Evolutionary conservation across 108 stramenopile species (phyloP), one percentile per base, ranked within the genome.

Genomic region (Skeletonema potamos): DNA sequence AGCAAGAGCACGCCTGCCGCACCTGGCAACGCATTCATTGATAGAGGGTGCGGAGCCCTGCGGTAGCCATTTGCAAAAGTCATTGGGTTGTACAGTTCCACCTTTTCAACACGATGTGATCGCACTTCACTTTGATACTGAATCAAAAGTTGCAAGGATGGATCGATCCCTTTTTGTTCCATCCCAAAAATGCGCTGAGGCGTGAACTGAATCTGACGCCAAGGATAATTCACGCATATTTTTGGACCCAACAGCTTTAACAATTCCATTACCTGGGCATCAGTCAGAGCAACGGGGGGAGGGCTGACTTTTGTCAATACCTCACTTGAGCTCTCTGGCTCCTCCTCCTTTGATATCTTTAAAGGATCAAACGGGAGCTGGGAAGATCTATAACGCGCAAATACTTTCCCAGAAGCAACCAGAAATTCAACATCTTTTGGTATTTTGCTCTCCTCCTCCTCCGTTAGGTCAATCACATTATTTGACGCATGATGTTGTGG

Each of bases 231-330:
- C n/a, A 74, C 43, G 51, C 81, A 74, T 13, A 74, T 66, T 32
- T 61, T 41, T 57, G 81, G 81, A 11, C 81, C 81, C 7, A 82
- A 15, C 13, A 73, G 15, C 33, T 78, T 77, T 17, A 82, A 32
- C 41, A 82, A 56, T 43, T 78, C 62, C 4, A 54, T 30, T 4
- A 78, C 27, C 57, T 82, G 70, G n/a, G 3, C 7, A 62, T 29
- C 27, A 30, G 58, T 68, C 26, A 82, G 54, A 56, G 76, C 77
- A 7, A 61, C 22, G 1, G 77, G 72, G 34, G 71, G 76, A n/a
- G 46, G 54, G 13, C 33, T 39, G 32, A 29, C 2, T 51, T 24
- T 64, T 13, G 48, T 56, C 6, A 15, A 64, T 20, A 27, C 58
- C 46, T 56, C 43, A 27, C 17, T n/a, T 64, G 54, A 57, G 3